A percentile compares a stretch with the other conserved stretches of the same genome.
Conservation (phyloP, 1,139 yeast genomes). For the Blastobotrys indianensis region DNA sequence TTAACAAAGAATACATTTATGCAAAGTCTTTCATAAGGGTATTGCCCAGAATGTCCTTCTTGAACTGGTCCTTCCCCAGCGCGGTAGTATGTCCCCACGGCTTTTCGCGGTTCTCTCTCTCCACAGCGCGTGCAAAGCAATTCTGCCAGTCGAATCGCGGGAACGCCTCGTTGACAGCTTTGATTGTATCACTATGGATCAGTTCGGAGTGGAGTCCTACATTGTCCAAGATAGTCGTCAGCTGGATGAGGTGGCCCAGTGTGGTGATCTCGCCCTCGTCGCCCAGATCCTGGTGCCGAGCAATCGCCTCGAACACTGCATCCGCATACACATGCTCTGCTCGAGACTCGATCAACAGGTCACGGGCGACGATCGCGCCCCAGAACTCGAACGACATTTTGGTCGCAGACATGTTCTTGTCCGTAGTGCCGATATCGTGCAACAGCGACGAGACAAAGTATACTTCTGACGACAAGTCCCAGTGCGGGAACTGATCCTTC, state of each 20-base stretch:
- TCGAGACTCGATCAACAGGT: slow-evolving; percentile 13
- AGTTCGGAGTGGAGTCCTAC: slow-evolving; percentile 18
- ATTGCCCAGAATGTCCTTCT: slow-evolving; percentile 16
- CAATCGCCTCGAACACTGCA: slow-evolving; percentile 22
- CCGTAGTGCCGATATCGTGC: slow-evolving; percentile 23
- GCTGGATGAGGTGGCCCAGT: slow-evolving; percentile 19
- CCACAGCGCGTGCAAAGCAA: slow-evolving; percentile 20
- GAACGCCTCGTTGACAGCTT: slow-evolving; percentile 15
- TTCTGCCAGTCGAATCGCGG: slow-evolving; percentile 20
- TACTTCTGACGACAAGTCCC: slow-evolving; percentile 18
- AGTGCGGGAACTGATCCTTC: slow-evolving; percentile 20
- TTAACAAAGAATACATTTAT: slow-evolving; percentile 3
- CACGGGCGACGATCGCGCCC: slow-evolving; percentile 20
- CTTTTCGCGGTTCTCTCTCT: slow-evolving; percentile 17
- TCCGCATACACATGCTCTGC: slow-evolving; percentile 20
- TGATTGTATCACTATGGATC: slow-evolving; percentile 16
- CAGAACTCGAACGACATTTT: slow-evolving; percentile 23
- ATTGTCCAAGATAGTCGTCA: slow-evolving; percentile 22
- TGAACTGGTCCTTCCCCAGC: slow-evolving; percentile 17
- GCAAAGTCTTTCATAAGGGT: slow-evolving; percentile 13
- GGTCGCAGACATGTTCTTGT: slow-evolving; percentile 18
- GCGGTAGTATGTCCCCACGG: slow-evolving; percentile 22
- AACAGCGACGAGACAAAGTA: slow-evolving; percentile 15
- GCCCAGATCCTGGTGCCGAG: slow-evolving; percentile 21
- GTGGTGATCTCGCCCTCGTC: slow-evolving; percentile 18